Evolutionary conservation across 1,139 yeast species (phyloP), one percentile per base, ranked within the genome.

Genomic region (Kluyveromyces sp.): DNA sequence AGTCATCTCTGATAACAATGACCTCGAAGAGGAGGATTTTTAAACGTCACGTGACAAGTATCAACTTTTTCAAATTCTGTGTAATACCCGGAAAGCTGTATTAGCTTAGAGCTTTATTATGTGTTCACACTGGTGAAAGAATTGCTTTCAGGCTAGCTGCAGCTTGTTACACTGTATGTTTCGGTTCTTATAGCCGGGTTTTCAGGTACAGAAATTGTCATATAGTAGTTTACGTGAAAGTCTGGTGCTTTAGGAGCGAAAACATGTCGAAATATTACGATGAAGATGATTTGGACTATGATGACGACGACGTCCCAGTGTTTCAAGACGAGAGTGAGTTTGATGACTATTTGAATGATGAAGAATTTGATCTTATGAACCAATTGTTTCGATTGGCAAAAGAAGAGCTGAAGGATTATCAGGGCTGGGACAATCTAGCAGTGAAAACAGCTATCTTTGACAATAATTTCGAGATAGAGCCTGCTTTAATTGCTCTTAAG

Each of bases 291-390:
- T 45, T 42, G 16, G 54, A 50, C 32, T 50, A 52, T 38, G n/a
- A n/a, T n/a, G 52, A 55, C 18, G 54, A 58, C 33, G 58, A 56
- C 11, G 37, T 52, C 9, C 60, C 59, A 3, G 57, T 56, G 7
- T 61, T 60, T 41, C 60, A 54, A 30, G 64, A 60, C 43, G 67
- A 63, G 44, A 59, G 54, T 18, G 67, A 63, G 37, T 53, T 63
- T 31, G 64, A 60, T 41, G 68, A 63, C 41, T 63, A 62, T 49
- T 51, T 61, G 47, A 60, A 59, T 46, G 64, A 60, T 37, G 64
- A 61, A 38, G 65, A 61, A 41, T 60, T 58, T 36, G 58, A 59
- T n/a, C 46, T 61, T 33, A 58, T 61, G 56, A 54, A 47, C 39
- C 50, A 54, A 16, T 36, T 58, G 30, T 52, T 60, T 36, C 64